These are phyloP conservation scores for Pseudohyphozyma bogoriensis DNA, from an alignment of 768 basidiomycete species.

Conservation along the genomic window DNA sequence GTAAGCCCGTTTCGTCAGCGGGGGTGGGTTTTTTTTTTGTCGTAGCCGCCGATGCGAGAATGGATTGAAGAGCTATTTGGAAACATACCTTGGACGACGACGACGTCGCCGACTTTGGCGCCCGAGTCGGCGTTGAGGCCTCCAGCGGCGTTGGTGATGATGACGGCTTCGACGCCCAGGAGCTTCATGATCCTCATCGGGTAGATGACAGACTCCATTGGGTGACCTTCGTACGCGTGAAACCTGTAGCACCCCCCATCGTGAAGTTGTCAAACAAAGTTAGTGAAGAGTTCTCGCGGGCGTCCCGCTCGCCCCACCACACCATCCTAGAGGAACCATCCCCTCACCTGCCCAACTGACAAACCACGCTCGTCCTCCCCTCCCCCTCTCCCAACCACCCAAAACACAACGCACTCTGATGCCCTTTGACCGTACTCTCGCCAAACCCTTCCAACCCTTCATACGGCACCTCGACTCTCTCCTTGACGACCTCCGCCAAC, in stretches of 20 bases:
- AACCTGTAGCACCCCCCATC: neutral
- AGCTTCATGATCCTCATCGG: conserved; percentile 46
- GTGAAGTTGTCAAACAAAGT: neutral
- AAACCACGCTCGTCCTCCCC: conserved; percentile 66
- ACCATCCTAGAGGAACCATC: neutral
- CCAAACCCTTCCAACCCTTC: conserved; percentile 60
- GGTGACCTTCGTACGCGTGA: conserved; percentile 63
- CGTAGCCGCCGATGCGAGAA: too few species aligned
- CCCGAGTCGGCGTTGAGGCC: conserved; percentile 62
- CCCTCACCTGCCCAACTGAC: conserved; percentile 69
- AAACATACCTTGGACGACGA: conserved; percentile 66
- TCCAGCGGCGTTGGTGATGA: conserved; percentile 84
- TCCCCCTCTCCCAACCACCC: conserved; percentile 55
- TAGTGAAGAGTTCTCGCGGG: neutral
- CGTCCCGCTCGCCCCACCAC: neutral
- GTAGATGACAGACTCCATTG: conserved; percentile 38
- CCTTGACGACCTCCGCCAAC: conserved; percentile 46
- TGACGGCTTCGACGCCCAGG: conserved; percentile 54
- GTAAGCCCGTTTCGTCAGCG: too few species aligned
- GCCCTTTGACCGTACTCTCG: conserved; percentile 69
- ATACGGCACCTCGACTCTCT: conserved; percentile 49
- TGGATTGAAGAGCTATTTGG: too few species aligned
- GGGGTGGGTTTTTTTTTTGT: too few species aligned
- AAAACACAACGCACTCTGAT: conserved; percentile 69
- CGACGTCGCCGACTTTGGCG: conserved; percentile 71